Evolutionary conservation across 257 asterid species (phyloP), one percentile per base, ranked within the genome.

Genomic region (Knoxia roxburghii): DNA sequence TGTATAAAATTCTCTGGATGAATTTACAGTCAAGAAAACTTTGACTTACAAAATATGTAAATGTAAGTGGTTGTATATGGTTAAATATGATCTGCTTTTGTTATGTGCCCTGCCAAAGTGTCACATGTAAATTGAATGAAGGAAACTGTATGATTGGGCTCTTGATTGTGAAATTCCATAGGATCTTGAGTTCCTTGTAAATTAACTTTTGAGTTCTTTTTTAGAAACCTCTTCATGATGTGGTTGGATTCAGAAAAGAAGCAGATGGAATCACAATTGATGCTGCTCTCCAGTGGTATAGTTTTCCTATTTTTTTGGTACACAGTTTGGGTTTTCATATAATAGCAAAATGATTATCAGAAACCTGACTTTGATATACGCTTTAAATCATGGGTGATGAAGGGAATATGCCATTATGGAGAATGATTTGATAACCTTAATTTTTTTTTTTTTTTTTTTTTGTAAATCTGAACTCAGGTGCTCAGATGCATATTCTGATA

Each of bases 401-500:
- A 43, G 66, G 17, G 45, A 24, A 46, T 60, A 27, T 61, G 35
- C 61, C 51, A 55, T 10, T 7, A 37, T 54, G 40, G 41, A 24
- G 13, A 48, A 12, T 35, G 13, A 61, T 50, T 43, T 54, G 61
- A 51, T 68, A 70, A 67, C 41, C 41, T 37, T 37, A 37, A 4
- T 37, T 37, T 37, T 37, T 37, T 9, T 9, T 9, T 9, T 68
- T 68, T 37, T 30, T 43, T 48, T 66, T 60, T 13, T 64, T 26
- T 67, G 70, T 7, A 30, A 67, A 68, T 75, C 68, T 65, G 64
- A 48, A 27, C 75, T 23, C 84, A 94, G 99, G 99, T 90, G 95
- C 81, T 84, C 95, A 55, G 99, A 90, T 85, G 87, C 95, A 20
- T 94, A 94, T 82, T 88, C 95, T 50, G 99, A 94, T 75, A 90